phyloP scores from a whole-genome alignment of 1,139 yeast species.

The Lodderomyces orthopsilosis region DNA sequence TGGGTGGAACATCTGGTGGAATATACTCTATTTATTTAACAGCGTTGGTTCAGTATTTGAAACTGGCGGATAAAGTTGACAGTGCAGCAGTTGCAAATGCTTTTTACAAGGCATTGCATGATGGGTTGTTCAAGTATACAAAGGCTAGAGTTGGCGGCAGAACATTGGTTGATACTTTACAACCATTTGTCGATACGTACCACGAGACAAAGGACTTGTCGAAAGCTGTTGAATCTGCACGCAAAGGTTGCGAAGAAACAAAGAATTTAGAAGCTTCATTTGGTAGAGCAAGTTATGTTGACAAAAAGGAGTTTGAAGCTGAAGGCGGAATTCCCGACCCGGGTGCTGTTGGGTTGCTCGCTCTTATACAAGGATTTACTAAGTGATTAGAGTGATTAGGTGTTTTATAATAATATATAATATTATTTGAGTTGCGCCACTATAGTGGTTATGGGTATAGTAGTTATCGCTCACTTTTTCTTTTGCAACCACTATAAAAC shows the following conservation, averaged over 20 bases:
- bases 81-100: conserved; percentile 29
- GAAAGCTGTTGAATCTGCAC: conserved; percentile 67
- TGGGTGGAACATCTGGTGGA: conserved; percentile 99
- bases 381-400: conserved; percentile 7
- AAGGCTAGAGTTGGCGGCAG: conserved; percentile 89
- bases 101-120: conserved; percentile 35
- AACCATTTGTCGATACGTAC: conserved; percentile 76
- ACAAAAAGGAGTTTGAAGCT: conserved; percentile 50
- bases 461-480: conserved; percentile 6
- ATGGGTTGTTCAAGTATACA: conserved; percentile 65
- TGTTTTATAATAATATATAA: neutral
- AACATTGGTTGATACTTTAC: conserved; percentile 82
- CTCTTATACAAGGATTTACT: conserved; percentile 56
- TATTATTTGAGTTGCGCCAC: neutral
- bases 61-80: conserved; percentile 33
- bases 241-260: conserved; percentile 73
- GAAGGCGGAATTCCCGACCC: conserved; percentile 85
- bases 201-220: conserved; percentile 46
- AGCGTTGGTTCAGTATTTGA: conserved; percentile 35
- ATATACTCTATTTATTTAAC: conserved; percentile 77
- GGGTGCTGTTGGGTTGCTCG: conserved; percentile 83
- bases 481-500: conserved; percentile 1
- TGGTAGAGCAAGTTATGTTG: conserved; percentile 91
- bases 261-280: conserved; percentile 76
- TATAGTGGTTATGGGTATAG: conserved; percentile 10